A percentile compares a stretch with the other conserved stretches of the same genome.
Evolutionary conservation across 202 grass and related monocot species (phyloP).

Genomic region (Brachypodium distachyon): DNA sequence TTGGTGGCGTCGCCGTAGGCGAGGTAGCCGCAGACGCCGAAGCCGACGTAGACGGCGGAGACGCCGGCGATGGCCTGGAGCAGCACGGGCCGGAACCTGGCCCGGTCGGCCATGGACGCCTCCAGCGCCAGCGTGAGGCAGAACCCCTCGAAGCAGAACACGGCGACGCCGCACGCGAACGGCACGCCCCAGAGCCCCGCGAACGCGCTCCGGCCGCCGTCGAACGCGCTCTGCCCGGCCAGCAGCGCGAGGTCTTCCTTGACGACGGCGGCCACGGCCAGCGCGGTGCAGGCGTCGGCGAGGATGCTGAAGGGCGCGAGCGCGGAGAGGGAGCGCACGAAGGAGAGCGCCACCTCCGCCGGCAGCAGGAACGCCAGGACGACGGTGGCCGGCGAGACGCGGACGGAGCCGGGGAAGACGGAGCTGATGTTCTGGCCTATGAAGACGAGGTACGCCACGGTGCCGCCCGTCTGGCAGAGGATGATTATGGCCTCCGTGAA

Average conservation of each 20-base stretch:
- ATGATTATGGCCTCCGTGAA: slow-evolving; percentile 75
- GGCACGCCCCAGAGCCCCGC: slow-evolving; percentile 52
- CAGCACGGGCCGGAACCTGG: slow-evolving; percentile 58
- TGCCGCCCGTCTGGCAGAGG: slow-evolving; percentile 59
- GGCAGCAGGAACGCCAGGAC: slow-evolving; percentile 67
- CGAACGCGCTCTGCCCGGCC: slow-evolving; percentile 14
- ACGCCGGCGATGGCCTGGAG: slow-evolving; percentile 51
- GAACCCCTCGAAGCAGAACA: slow-evolving; percentile 97
- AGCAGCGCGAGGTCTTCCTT: slow-evolving; percentile 65
- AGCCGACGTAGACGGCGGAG: slow-evolving; percentile 45
- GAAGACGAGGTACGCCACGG: slow-evolving; percentile 84
- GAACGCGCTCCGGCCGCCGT: slow-evolving; percentile 25
- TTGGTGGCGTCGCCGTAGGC: slow-evolving; percentile 75
- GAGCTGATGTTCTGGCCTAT: slow-evolving; percentile 87
- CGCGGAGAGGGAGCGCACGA: slow-evolving; percentile 54
- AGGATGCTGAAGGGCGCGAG: slow-evolving; percentile 77
- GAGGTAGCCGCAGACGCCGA: slow-evolving; percentile 79
- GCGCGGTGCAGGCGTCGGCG: slow-evolving; percentile 66
- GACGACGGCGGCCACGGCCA: slow-evolving; percentile 69
- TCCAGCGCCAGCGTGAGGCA: slow-evolving; percentile 78
- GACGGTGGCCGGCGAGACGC: slow-evolving; percentile 15
- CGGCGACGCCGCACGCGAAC: slow-evolving; percentile 67
- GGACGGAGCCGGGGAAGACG: slow-evolving; percentile 28
- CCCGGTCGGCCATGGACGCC: slow-evolving; percentile 60
- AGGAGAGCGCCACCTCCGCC: slow-evolving; percentile 49